Evolutionary conservation across 163 green algal genomes (phyloP).

Genomic region (Scenedesmus sp.): DNA sequence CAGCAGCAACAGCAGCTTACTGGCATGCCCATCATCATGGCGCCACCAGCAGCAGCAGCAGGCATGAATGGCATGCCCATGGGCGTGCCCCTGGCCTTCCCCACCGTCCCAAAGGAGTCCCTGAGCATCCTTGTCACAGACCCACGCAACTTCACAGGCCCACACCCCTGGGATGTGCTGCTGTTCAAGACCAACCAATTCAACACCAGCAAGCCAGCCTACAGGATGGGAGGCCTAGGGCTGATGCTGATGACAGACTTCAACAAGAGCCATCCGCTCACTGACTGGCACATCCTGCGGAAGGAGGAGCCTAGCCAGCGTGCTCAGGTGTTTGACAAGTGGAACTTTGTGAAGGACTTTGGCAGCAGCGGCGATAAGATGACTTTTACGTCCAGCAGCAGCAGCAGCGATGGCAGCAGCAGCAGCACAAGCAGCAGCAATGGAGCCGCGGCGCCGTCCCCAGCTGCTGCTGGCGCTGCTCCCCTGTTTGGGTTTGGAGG

Average conservation of each 20-base stretch:
- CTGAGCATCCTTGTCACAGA: constrained; percentile 21
- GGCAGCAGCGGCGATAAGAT: neutral
- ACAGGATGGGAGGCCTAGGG: constrained; percentile 18
- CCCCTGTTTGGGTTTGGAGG: neutral
- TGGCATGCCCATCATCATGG: neutral
- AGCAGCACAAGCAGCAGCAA: neutral
- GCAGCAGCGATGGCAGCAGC: neutral
- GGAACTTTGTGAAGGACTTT: neutral
- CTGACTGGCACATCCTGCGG: constrained; percentile 27
- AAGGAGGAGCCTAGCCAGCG: neutral
- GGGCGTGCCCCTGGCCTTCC: neutral
- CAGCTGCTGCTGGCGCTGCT: neutral
- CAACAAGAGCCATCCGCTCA: constrained; percentile 33
- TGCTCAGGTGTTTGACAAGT: neutral
- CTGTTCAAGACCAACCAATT: constrained; percentile 50
- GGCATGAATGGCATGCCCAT: neutral
- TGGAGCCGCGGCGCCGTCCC: too few species aligned
- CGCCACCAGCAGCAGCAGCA: constrained; percentile 9
- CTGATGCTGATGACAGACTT: constrained; percentile 52
- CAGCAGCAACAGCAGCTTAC: neutral
- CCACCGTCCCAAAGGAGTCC: neutral
- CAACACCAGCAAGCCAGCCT: constrained; percentile 39
- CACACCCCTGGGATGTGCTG: constrained; percentile 47
- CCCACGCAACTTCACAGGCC: constrained; percentile 9
- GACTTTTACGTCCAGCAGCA: neutral